phyloP scores from a whole-genome alignment of 2,329 filamentous ascomycete species.

The Thielaviopsis cerberus region DNA sequence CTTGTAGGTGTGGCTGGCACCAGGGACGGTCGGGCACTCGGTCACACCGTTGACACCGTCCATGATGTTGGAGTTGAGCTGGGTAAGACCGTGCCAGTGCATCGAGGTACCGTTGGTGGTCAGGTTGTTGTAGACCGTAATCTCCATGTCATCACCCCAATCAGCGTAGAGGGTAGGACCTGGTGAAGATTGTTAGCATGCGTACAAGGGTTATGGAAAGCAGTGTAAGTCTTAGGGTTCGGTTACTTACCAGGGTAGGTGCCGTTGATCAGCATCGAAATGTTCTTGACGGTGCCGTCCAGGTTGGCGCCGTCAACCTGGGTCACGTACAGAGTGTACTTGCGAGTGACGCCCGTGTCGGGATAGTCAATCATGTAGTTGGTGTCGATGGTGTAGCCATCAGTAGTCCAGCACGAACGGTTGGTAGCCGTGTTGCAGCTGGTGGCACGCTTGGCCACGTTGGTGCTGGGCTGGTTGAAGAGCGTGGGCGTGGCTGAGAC shows the following conservation, averaged over 20 bases:
- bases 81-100: conserved; percentile 32
- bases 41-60: conserved; percentile 28
- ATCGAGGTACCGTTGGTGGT: conserved; percentile 26
- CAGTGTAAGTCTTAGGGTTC: neutral
- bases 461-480: conserved; percentile 8
- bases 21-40: conserved; percentile 24
- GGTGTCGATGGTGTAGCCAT: conserved; percentile 18
- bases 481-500: conserved; percentile 7
- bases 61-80: conserved; percentile 25
- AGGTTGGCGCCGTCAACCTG: conserved; percentile 11
- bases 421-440: conserved; percentile 15
- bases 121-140: conserved; percentile 49
- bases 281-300: conserved; percentile 14
- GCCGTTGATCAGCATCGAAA: conserved; percentile 15
- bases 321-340: conserved; percentile 13
- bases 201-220: no score
- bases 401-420: conserved; percentile 14
- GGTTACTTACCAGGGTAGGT: conserved; percentile 13
- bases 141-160: conserved; percentile 33
- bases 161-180: conserved; percentile 15
- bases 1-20: conserved; percentile 19
- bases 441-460: conserved; percentile 16
- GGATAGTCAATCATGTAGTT: conserved; percentile 18
- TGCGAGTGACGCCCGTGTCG: conserved; percentile 15
- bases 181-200: conserved; percentile 2